Evolutionary conservation across 176 grass and related monocot species (phyloP), one percentile per base, ranked within the genome.

Genomic region (Zea luxurians): DNA sequence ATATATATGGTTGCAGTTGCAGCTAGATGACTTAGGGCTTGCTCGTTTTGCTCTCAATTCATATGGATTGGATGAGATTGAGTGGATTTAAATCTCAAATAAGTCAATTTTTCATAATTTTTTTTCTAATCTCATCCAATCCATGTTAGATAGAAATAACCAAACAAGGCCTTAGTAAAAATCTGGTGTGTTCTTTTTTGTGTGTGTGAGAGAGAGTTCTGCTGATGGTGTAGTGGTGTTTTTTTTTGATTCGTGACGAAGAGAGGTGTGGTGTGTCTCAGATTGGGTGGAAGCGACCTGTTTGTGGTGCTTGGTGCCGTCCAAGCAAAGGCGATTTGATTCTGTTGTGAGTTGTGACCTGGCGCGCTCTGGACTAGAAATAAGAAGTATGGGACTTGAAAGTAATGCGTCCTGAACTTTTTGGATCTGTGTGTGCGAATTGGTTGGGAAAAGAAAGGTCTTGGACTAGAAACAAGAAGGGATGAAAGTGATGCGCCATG

Each of bases 241-340:
- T 27, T 27, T 76, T 27, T 13, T 62, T 53, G 4, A 16, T 52
- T 52, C 13, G 49, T 52, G 49, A 36, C 13, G 13, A 53, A 34
- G 42, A 13, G 13, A 13, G 48, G 10, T 49, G 10, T 4, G 27
- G 4, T 6, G 13, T 16, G 27, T 58, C 21, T 82, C 8, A 52
- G 80, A 68, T 79, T 83, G 16, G 63, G 8, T 80, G 81, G 80
- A 84, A 80, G 64, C 36, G 70, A 84, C 53, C 53, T 8, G 52
- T 69, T 64, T 55, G 40, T 37, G 66, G 43, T 27, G 21, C 16
- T 66, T 58, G 66, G 66, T 48, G 63, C 41, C 50, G 1, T 68
- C 6, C 6, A 83, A 44, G 70, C 54, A 82, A 53, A 16, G 50
- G 75, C 18, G 13, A n/a, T 6, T 45, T 68, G 66, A 57, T 37